Percentiles rank a stretch among this genome's conserved stretches.
Conservation (phyloP, 805 yeast genomes). For the Torulaspora franciscae region DNA sequence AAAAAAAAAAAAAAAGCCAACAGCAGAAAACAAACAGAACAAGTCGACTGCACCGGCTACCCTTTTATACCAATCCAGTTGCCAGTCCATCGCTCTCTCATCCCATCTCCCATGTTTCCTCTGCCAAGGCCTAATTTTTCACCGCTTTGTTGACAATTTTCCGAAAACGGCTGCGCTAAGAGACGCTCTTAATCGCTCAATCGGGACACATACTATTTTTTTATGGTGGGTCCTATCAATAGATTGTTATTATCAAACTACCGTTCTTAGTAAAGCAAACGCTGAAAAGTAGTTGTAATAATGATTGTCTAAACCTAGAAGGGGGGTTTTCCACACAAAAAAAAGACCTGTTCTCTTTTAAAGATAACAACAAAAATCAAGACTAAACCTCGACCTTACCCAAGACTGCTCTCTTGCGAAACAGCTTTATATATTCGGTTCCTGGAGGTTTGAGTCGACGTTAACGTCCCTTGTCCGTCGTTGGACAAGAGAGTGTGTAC, state of each 20-base stretch:
- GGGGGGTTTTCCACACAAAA: slow-evolving; percentile 1
- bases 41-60: too few species aligned
- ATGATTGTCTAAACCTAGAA: slow-evolving; percentile 1
- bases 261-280: background rate
- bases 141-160: slow-evolving; percentile 8
- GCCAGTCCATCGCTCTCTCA: background rate
- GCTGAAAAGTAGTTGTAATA: background rate
- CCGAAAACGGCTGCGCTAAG: slow-evolving; percentile 6
- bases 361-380: background rate
- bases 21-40: background rate
- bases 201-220: slow-evolving; percentile 4
- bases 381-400: background rate
- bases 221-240: background rate
- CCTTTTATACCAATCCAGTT: background rate
- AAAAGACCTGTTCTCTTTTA: slow-evolving; percentile 5
- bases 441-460: background rate
- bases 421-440: slow-evolving; percentile 7
- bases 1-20: background rate
- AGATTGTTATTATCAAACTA: slow-evolving; percentile 1
- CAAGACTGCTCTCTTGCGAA: background rate
- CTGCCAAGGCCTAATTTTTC: background rate
- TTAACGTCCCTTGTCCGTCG: background rate
- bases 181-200: background rate
- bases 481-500: slow-evolving; percentile 3
- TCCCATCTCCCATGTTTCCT: background rate